phyloP scores from a whole-genome alignment of 495 filamentous ascomycete species.

The Penicillium chermesinum region DNA sequence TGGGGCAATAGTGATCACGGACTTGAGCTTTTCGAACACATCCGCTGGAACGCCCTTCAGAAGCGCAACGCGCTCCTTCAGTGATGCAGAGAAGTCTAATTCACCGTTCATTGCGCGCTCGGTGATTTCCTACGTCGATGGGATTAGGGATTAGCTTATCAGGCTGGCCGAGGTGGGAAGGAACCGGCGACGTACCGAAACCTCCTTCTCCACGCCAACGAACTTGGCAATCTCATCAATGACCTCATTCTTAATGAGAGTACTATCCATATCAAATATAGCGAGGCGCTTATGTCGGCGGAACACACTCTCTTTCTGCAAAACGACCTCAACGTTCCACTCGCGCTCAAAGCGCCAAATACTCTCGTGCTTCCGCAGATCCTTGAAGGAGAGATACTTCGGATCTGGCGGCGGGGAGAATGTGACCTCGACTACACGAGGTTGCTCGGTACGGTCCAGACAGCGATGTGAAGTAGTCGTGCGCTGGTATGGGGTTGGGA shows the following conservation, averaged over 20 bases:
- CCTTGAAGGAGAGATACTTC: constrained; percentile 60
- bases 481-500: constrained; percentile 56
- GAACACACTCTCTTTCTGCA: constrained; percentile 68
- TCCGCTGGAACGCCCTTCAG: constrained; percentile 72
- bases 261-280: constrained; percentile 97
- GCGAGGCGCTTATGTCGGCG: constrained; percentile 73
- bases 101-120: constrained; percentile 93
- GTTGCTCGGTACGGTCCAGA: constrained; percentile 56
- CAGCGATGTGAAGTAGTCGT: constrained; percentile 65
- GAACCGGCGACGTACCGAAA: constrained; percentile 50
- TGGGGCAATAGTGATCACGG: constrained; percentile 69
- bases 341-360: constrained; percentile 78
- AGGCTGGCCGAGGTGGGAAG: constrained; percentile 2
- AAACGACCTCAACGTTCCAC: constrained; percentile 79
- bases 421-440: constrained; percentile 64
- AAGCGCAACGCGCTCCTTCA: constrained; percentile 71
- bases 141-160: constrained; percentile 16
- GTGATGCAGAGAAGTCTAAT: constrained; percentile 81
- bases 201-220: constrained; percentile 65
- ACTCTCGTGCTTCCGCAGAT: constrained; percentile 71
- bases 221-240: constrained; percentile 88
- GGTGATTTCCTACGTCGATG: constrained; percentile 59
- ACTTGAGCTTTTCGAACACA: constrained; percentile 74
- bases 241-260: constrained; percentile 91
- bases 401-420: constrained; percentile 63